Percentiles rank a stretch among this genome's conserved stretches.
These are phyloP conservation scores for Phytophthora foliorum DNA, from an alignment of 352 stramenopile genomes.

Conservation along the genomic window DNA sequence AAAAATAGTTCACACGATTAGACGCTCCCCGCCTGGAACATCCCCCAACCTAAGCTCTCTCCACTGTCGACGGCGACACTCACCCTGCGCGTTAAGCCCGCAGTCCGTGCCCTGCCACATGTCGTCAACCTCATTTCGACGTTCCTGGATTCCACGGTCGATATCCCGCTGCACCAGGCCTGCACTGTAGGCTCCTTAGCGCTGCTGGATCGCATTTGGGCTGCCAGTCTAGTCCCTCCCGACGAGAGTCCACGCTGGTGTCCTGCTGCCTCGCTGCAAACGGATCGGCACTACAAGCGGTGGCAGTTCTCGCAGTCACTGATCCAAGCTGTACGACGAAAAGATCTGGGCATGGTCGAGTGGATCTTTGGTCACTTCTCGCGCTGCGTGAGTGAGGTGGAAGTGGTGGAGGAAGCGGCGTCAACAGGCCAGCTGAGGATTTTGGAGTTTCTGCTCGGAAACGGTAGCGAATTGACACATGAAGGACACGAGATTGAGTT, in stretches of 20 bases:
- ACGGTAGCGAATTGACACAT: not conserved
- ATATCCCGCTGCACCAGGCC: slow-evolving; percentile 10
- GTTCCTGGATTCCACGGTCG: slow-evolving; percentile 1
- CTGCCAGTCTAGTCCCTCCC: not conserved
- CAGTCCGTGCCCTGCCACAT: not conserved
- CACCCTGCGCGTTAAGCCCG: not conserved
- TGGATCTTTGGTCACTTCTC: slow-evolving; percentile 17
- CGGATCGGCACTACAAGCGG: slow-evolving; percentile 6
- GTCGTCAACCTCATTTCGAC: slow-evolving; percentile 4
- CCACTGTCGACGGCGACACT: not conserved
- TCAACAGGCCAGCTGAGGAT: slow-evolving; percentile 2
- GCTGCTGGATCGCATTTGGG: slow-evolving; percentile 13
- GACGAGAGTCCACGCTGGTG: slow-evolving; percentile 6
- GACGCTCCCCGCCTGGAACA: no score
- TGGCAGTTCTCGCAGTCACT: slow-evolving; percentile 18
- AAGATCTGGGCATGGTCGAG: slow-evolving; percentile 7
- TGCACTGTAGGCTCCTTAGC: not conserved
- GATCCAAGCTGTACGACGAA: slow-evolving; percentile 10
- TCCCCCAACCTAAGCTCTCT: no score
- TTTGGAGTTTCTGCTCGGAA: slow-evolving; percentile 10
- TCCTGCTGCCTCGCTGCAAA: not conserved
- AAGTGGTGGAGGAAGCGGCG: slow-evolving; percentile 12
- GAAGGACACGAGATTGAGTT: not conserved
- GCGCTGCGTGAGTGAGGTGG: slow-evolving; percentile 11
- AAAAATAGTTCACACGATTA: no score